phyloP scores from a whole-genome alignment of 495 filamentous ascomycete genomes.

The Neurospora sp. region DNA sequence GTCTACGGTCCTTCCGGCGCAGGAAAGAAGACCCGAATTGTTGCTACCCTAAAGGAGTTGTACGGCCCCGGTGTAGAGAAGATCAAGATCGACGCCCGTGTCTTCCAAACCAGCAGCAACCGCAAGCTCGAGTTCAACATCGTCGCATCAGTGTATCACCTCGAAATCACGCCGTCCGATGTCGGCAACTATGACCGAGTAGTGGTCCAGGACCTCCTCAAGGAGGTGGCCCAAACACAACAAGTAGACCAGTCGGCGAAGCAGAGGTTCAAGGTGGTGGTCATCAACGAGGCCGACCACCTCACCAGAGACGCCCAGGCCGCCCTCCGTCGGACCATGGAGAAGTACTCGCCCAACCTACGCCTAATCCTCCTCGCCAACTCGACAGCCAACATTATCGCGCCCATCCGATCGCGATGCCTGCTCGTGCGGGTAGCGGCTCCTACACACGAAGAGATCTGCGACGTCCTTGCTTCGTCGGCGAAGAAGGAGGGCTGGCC shows the following conservation, averaged over 20 bases:
- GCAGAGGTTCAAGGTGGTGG: conserved; percentile 94
- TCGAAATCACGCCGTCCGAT: conserved; percentile 95
- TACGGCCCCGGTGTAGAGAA: conserved; percentile 90
- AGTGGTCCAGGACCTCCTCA: conserved; percentile 87
- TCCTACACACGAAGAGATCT: conserved; percentile 77
- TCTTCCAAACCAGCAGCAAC: conserved; percentile 91
- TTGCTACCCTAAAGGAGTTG: conserved; percentile 84
- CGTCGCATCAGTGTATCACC: conserved; percentile 87
- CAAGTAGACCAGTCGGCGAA: conserved; percentile 84
- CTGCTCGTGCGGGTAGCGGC: conserved; percentile 87
- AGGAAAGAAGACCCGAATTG: conserved; percentile 94
- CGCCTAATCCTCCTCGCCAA: conserved; percentile 87
- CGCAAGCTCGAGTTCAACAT: conserved; percentile 99
- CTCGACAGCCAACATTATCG: conserved; percentile 93
- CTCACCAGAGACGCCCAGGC: conserved; percentile 92
- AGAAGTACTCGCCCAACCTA: conserved; percentile 95
- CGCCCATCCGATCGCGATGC: conserved; percentile 82
- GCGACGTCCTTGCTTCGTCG: conserved; percentile 59
- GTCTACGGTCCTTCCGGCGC: conserved; percentile 94
- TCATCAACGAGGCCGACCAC: conserved; percentile 98
- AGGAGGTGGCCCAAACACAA: conserved; percentile 97
- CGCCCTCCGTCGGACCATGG: conserved; percentile 90
- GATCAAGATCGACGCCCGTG: conserved; percentile 92
- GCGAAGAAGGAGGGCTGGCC: conserved; percentile 70
- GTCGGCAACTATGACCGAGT: conserved; percentile 96